Evolutionary conservation across 2,329 filamentous ascomycete genomes (phyloP).

Genomic region (Zymoseptoria passerinii): DNA sequence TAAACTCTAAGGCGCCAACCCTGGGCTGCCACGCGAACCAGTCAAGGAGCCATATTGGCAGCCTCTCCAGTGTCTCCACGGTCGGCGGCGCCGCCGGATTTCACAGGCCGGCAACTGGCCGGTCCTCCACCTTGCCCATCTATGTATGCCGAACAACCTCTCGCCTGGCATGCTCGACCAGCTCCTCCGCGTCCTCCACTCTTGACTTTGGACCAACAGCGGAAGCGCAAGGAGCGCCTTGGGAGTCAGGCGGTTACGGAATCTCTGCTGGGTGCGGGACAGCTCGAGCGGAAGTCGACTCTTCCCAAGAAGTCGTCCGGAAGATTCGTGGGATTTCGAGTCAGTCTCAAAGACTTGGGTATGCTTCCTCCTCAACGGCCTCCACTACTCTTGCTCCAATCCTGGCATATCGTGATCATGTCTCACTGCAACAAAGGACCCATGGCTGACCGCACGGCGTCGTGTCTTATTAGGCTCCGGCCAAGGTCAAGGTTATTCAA

Average conservation of each 20-base stretch:
- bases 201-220: not conserved
- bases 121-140: not conserved
- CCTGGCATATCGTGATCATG: not conserved
- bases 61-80: not conserved
- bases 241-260: not conserved
- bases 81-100: no score
- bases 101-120: not conserved
- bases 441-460: not conserved
- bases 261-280: not conserved
- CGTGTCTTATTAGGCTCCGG: not conserved
- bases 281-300: not conserved
- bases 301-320: not conserved
- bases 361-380: not conserved
- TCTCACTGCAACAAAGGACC: not conserved
- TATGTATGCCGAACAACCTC: not conserved
- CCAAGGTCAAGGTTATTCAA: slow-evolving; percentile 2
- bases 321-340: not conserved
- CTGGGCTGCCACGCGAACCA: not conserved
- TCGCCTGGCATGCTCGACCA: not conserved
- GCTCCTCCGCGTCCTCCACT: not conserved
- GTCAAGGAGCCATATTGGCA: not conserved
- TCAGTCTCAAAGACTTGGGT: not conserved
- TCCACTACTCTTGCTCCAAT: not conserved
- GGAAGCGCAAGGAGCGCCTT: not conserved
- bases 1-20: not conserved